These are phyloP conservation scores for Sarcocystis neurona DNA, from an alignment of 169 alveolate genomes.

Conservation along the genomic window DNA sequence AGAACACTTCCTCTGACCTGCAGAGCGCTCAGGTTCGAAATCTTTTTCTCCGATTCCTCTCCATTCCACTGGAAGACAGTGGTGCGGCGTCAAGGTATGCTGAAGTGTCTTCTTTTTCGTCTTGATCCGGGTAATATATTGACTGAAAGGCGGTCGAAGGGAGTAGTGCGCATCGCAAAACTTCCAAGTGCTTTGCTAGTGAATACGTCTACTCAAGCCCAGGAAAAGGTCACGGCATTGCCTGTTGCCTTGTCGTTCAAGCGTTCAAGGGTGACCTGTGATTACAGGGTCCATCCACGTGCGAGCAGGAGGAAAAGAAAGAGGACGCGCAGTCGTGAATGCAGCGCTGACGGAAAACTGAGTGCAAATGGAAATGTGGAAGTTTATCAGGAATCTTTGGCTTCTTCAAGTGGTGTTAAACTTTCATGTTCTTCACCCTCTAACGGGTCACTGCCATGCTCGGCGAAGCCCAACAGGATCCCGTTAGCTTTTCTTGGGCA, in stretches of 20 bases:
- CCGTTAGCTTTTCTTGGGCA: too few species aligned
- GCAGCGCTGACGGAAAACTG: too few species aligned
- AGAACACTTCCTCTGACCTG: not conserved
- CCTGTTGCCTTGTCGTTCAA: not conserved
- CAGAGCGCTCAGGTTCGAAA: not conserved
- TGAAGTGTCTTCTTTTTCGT: not conserved
- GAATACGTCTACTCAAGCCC: not conserved
- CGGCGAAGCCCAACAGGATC: too few species aligned
- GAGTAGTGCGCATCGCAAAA: not conserved
- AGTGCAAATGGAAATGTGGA: too few species aligned
- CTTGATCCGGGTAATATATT: not conserved
- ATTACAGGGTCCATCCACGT: not conserved
- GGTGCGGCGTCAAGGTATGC: not conserved
- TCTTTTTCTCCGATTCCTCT: too few species aligned
- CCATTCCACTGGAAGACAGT: slow-evolving; percentile 22
- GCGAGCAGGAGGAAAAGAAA: not conserved
- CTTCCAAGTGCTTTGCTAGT: not conserved
- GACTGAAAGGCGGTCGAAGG: slow-evolving; percentile 23
- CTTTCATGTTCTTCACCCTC: too few species aligned
- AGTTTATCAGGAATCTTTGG: too few species aligned
- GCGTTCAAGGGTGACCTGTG: not conserved
- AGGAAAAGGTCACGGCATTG: not conserved
- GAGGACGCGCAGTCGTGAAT: not conserved
- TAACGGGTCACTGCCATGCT: too few species aligned
- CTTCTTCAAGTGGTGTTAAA: too few species aligned